A percentile compares a stretch with the other conserved stretches of the same genome.
Conservation (phyloP, 768 basidiomycete genomes). For the Rhizopogon vulgaris region DNA sequence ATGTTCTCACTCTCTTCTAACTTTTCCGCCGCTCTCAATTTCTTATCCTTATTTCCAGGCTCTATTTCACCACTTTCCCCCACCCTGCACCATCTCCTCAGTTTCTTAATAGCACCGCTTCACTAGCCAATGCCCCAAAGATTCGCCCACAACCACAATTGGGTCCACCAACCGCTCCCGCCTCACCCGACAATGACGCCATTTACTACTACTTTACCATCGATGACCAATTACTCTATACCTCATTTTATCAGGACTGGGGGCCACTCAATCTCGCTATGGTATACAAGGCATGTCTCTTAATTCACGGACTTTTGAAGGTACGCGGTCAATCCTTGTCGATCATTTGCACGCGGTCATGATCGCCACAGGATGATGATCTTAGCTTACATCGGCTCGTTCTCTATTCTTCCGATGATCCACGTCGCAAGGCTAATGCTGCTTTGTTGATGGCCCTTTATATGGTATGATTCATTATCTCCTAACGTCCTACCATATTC, state of each 20-base stretch:
- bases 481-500: conserved; percentile 9
- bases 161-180: conserved; percentile 44
- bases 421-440: conserved; percentile 87
- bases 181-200: conserved; percentile 67
- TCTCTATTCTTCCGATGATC: conserved; percentile 83
- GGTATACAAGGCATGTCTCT: conserved; percentile 89
- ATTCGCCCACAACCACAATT: conserved; percentile 55
- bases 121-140: conserved; percentile 49
- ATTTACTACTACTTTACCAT: conserved; percentile 88
- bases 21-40: conserved; percentile 5
- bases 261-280: conserved; percentile 89
- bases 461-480: conserved; percentile 51
- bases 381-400: conserved; percentile 70
- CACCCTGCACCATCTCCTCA: conserved; percentile 65
- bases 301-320: conserved; percentile 85
- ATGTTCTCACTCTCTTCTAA: conserved; percentile 10
- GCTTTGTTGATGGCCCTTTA: conserved; percentile 93
- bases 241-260: conserved; percentile 94
- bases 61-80: conserved; percentile 88
- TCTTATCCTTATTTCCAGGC: conserved; percentile 33
- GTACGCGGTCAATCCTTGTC: conserved; percentile 33
- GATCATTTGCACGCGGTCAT: conserved; percentile 20
- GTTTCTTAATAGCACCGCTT: conserved; percentile 52
- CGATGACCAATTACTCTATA: conserved; percentile 87
- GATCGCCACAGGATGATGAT: conserved; percentile 57